phyloP scores from a whole-genome alignment of 305 asterid genomes.

The Nicotiana rustica region DNA sequence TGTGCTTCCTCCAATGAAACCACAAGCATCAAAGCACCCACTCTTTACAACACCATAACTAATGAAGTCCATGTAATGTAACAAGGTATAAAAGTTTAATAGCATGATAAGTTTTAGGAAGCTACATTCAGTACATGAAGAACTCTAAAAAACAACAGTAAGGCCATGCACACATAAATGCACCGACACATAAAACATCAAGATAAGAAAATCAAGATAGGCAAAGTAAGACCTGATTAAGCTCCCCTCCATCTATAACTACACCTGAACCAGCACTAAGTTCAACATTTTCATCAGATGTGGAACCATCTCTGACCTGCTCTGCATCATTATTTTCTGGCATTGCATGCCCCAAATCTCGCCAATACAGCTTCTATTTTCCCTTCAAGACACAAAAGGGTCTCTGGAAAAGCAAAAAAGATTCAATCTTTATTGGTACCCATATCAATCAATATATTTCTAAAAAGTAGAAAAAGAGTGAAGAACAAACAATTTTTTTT shows the following conservation, averaged over 20 bases:
- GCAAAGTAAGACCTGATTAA: conserved; percentile 52
- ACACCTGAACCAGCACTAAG: conserved; percentile 38
- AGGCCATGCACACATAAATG: neutral
- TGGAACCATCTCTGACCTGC: conserved; percentile 46
- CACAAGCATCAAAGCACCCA: neutral
- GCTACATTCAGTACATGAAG: neutral
- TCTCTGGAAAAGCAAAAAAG: neutral
- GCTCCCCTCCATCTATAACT: conserved; percentile 42
- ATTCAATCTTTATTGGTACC: neutral
- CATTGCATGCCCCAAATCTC: conserved; percentile 55
- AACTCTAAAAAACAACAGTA: neutral
- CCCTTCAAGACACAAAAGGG: conserved; percentile 24
- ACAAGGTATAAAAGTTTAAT: too few relatives aligned
- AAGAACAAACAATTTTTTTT: neutral
- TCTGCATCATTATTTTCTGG: conserved; percentile 48
- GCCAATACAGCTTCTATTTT: conserved; percentile 34
- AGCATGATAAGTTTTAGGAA: conserved; percentile 2
- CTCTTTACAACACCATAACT: neutral
- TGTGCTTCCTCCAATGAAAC: neutral
- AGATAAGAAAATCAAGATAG: neutral
- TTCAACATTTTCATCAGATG: conserved; percentile 54
- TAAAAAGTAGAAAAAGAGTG: neutral
- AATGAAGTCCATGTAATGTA: neutral
- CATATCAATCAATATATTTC: neutral
- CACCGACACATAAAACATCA: conserved; percentile 18